A percentile compares a stretch with the other conserved stretches of the same genome.
Evolutionary conservation across 441 rosid species (phyloP).

Genomic region (Populus hybrid): DNA sequence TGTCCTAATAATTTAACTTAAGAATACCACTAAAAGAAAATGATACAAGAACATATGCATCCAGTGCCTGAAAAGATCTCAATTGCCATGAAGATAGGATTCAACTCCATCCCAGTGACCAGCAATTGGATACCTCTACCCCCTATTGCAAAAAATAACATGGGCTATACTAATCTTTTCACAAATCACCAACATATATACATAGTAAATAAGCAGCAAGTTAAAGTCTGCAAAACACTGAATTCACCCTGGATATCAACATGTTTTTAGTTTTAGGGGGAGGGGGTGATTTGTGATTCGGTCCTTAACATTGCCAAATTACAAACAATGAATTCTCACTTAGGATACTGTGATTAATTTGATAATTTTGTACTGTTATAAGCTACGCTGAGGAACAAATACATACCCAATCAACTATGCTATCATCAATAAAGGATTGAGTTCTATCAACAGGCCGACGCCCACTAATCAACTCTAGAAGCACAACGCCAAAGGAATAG

Average conservation of each 20-base stretch:
- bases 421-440: conserved; percentile 61
- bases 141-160: background rate
- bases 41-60: background rate
- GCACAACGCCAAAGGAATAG: conserved; percentile 92
- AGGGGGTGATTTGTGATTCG: background rate
- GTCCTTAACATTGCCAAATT: background rate
- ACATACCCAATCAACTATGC: conserved; percentile 94
- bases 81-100: background rate
- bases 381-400: conserved; percentile 2
- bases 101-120: background rate
- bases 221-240: background rate
- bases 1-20: background rate
- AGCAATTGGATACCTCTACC: background rate
- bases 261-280: background rate
- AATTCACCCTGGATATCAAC: background rate
- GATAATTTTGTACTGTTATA: background rate
- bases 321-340: background rate
- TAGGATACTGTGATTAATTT: background rate
- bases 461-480: conserved; percentile 89
- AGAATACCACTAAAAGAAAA: background rate
- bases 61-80: background rate
- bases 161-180: background rate
- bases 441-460: conserved; percentile 69
- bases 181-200: background rate
- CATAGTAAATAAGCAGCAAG: background rate